Conservation (phyloP, 768 basidiomycete species). For the Phanerochaete carnosa region DNA sequence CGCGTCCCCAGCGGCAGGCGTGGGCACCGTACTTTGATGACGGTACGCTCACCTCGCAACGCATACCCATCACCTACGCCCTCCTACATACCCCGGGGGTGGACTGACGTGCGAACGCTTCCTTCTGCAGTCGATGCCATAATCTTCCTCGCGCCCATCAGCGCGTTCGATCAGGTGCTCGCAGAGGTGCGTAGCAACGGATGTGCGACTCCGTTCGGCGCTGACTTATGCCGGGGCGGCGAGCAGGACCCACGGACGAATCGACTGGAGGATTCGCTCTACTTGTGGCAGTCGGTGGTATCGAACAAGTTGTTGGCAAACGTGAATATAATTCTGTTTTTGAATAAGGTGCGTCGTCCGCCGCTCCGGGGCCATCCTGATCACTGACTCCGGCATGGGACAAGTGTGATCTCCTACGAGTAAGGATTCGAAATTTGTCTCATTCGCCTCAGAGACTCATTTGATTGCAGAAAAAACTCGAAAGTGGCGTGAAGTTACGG, state of each 20-base stretch:
- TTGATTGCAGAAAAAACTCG: conserved; percentile 58
- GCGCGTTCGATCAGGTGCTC: conserved; percentile 82
- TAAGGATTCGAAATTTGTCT: conserved; percentile 22
- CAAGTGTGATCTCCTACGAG: conserved; percentile 71
- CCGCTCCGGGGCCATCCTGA: conserved; percentile 56
- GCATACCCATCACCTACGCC: conserved; percentile 5
- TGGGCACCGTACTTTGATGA: conserved; percentile 91
- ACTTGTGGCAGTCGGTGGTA: conserved; percentile 62
- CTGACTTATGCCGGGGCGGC: too few species aligned
- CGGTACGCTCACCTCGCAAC: conserved; percentile 42
- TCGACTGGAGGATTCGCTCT: conserved; percentile 74
- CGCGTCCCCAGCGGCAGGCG: conserved; percentile 76
- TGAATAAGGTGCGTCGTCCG: conserved; percentile 45
- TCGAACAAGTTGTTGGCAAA: conserved; percentile 69
- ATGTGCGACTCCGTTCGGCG: conserved; percentile 7
- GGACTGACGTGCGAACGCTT: neutral
- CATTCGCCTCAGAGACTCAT: neutral
- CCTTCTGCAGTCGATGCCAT: conserved; percentile 66
- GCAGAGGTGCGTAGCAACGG: conserved; percentile 57
- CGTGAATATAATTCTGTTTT: conserved; percentile 77
- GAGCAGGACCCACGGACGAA: conserved; percentile 73
- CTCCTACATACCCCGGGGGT: too few species aligned
- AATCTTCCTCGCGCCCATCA: conserved; percentile 86
- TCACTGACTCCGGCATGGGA: conserved; percentile 25
- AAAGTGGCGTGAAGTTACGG: conserved; percentile 68